phyloP scores from a whole-genome alignment of 768 basidiomycete genomes.

The Trametes sanguinea region DNA sequence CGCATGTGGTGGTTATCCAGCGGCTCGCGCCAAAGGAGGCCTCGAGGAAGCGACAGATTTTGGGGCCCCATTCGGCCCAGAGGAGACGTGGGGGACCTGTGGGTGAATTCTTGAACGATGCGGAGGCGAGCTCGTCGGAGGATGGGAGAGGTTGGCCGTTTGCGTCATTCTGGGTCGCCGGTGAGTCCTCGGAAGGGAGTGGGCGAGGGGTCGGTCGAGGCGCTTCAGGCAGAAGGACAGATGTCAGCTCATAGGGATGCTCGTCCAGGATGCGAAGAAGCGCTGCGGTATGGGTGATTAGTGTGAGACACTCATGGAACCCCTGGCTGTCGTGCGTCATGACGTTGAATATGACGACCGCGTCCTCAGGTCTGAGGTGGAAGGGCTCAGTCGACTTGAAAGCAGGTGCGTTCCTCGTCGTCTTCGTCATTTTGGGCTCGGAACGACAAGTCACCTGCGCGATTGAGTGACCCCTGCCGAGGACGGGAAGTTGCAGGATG shows the following conservation, averaged over 20 bases:
- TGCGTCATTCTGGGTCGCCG: neutral
- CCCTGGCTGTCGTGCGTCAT: slow-evolving; percentile 21
- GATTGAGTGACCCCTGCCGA: slow-evolving; percentile 19
- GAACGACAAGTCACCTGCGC: slow-evolving; percentile 31
- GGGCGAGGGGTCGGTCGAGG: neutral
- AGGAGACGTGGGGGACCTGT: neutral
- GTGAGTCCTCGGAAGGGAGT: neutral
- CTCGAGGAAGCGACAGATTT: slow-evolving; percentile 30
- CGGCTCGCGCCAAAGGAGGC: slow-evolving; percentile 26
- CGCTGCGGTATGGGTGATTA: slow-evolving; percentile 28
- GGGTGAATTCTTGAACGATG: neutral
- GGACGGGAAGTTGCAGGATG: slow-evolving; percentile 25
- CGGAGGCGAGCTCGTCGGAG: neutral
- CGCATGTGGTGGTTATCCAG: slow-evolving; percentile 37
- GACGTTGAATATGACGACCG: slow-evolving; percentile 33
- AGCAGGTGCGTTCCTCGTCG: neutral
- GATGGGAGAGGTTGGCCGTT: no score
- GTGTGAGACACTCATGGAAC: slow-evolving; percentile 27
- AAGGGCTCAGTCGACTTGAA: slow-evolving; percentile 25
- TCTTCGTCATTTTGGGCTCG: slow-evolving; percentile 29
- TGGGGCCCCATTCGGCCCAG: slow-evolving; percentile 32
- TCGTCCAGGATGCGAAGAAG: slow-evolving; percentile 15
- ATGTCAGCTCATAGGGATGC: neutral
- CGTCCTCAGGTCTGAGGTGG: slow-evolving; percentile 26
- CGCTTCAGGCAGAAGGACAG: neutral